Conservation (phyloP, 2,329 filamentous ascomycete genomes). For the Diplodia scrobiculata region DNA sequence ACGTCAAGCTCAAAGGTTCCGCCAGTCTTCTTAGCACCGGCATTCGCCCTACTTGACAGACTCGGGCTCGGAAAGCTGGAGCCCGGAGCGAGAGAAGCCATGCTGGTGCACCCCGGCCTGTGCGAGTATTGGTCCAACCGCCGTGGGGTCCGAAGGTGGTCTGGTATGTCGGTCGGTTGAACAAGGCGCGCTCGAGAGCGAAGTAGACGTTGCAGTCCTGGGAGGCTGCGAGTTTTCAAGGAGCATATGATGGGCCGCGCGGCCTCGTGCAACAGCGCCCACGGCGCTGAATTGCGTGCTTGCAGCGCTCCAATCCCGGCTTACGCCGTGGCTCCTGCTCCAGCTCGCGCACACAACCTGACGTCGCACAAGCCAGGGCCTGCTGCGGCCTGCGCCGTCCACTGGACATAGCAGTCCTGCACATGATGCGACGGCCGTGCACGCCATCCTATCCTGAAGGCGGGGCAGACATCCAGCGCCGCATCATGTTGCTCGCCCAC, state of each 20-base stretch:
- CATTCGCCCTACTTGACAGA: not conserved
- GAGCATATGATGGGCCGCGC: not conserved
- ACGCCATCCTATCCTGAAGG: not conserved
- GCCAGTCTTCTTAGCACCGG: not conserved
- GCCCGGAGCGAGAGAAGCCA: not conserved
- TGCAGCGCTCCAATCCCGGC: not conserved
- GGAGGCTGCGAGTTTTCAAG: conserved; percentile 11
- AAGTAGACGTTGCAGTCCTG: not conserved
- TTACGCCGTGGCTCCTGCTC: not conserved
- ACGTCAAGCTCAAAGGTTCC: not conserved
- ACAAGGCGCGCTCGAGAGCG: not conserved
- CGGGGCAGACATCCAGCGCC: not conserved
- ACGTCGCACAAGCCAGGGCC: not conserved
- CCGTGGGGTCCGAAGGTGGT: not conserved
- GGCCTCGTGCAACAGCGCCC: not conserved
- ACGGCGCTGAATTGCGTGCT: conserved; percentile 8
- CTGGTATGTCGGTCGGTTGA: not conserved
- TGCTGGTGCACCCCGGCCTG: not conserved
- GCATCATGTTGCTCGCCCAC: not conserved
- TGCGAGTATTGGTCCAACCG: not conserved
- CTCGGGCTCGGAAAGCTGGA: not conserved
- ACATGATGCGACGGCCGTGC: not conserved
- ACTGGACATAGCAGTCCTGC: not conserved
- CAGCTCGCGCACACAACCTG: not conserved
- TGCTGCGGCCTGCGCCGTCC: not conserved